These are phyloP conservation scores for Wickerhamomyces silvicola DNA, from an alignment of 805 yeast genomes.

Conservation along the genomic window DNA sequence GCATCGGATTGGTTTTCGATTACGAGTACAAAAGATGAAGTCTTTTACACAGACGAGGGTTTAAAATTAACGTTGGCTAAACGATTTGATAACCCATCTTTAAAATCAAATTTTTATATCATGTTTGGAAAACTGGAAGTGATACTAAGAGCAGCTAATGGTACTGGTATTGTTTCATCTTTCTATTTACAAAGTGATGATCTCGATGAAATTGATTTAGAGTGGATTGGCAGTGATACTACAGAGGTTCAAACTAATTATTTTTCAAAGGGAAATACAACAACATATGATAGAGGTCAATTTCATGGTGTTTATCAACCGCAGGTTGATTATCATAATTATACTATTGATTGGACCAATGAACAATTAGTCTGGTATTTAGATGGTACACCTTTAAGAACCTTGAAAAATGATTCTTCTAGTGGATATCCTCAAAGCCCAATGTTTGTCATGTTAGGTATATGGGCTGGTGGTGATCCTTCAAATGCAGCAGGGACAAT, in stretches of 20 bases:
- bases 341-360: constrained; percentile 79
- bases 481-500: constrained; percentile 60
- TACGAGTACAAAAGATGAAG: constrained; percentile 35
- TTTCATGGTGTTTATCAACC: constrained; percentile 58
- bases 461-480: constrained; percentile 83
- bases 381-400: constrained; percentile 66
- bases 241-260: constrained; percentile 71
- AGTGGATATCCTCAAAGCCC: constrained; percentile 92
- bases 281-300: constrained; percentile 75
- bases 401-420: constrained; percentile 43
- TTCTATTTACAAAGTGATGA: constrained; percentile 79
- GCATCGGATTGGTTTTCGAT: constrained; percentile 38
- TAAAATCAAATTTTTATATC: constrained; percentile 72
- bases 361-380: constrained; percentile 61
- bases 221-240: constrained; percentile 79
- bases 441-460: constrained; percentile 61
- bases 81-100: constrained; percentile 70
- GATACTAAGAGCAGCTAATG: constrained; percentile 63
- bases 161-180: constrained; percentile 75
- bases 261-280: constrained; percentile 74
- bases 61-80: constrained; percentile 50
- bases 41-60: constrained; percentile 52
- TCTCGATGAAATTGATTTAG: constrained; percentile 83
- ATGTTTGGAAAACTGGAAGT: constrained; percentile 87
- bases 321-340: constrained; percentile 57